Evolutionary conservation across 441 rosid species (phyloP).

Genomic region (Pelargonium citronellum): DNA sequence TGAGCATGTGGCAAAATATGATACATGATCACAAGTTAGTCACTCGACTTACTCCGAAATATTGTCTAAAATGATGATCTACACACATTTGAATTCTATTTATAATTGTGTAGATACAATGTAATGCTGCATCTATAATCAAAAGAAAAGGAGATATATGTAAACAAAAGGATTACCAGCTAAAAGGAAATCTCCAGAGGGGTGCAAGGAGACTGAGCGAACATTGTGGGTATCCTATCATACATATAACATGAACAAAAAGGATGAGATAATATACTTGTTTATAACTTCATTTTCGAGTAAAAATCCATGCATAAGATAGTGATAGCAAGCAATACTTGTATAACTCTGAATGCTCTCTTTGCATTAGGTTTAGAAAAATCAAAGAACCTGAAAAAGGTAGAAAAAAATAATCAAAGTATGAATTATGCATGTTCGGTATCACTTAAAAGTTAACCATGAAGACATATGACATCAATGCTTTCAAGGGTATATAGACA

Average conservation of each 20-base stretch:
- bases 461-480: background rate
- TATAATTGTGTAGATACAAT: background rate
- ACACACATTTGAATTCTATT: too few relatives aligned
- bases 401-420: constrained; percentile 15
- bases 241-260: constrained; percentile 17
- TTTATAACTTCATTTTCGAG: constrained; percentile 14
- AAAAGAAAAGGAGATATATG: background rate
- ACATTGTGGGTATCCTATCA: constrained; percentile 79
- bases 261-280: constrained; percentile 17
- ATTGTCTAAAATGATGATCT: too few relatives aligned
- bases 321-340: constrained; percentile 42
- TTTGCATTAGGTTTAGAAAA: constrained; percentile 77
- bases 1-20: too few relatives aligned
- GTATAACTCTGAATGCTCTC: constrained; percentile 76
- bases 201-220: constrained; percentile 72
- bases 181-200: constrained; percentile 73
- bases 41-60: too few relatives aligned
- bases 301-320: constrained; percentile 15
- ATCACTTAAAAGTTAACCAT: background rate
- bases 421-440: constrained; percentile 3
- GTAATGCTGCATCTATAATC: background rate
- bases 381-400: constrained; percentile 80
- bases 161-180: constrained; percentile 42
- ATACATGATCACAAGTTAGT: too few relatives aligned
- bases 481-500: background rate